Base-by-base conservation (phyloP, 176 grass and related monocot species). In the Oryza rufipogon region DNA sequence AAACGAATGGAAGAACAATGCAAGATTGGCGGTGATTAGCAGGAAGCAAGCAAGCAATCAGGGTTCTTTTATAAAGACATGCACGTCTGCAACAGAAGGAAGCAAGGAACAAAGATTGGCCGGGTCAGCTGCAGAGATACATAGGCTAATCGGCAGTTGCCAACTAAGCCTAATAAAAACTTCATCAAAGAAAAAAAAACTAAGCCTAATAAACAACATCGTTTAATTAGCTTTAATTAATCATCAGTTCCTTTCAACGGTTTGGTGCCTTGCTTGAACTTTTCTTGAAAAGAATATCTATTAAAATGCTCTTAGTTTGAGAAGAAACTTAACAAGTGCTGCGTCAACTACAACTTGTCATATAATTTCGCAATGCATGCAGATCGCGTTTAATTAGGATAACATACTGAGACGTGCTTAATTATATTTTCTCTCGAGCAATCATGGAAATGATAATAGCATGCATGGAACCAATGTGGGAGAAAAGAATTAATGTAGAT, bases 61-160 rank as follows among this genome's bases (percentile, higher is more conserved):
- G 52, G 46, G 30, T 54, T 76, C 56, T 66, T 58, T 66, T 84
- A 84, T 84, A 84, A 46, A 84, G 42, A 58, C 75, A 79, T 67
- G 46, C 7, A n/a, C 33, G 11, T 46, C 23, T 82, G 34, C 58
- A 71, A 82, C 11, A 52, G 10, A 77, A 85, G 12, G 17, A 64
- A 54, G 71, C 34, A 81, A 85, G 71, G 65, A 71, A 81, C 52
- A 45, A 45, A 23, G 17, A 28, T 52, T 71, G 30, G 42, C 42
- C 42, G 2, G 51, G 32, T 51, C 65, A 42, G 47, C 51, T 13
- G n/a, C 71, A 70, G 70, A 61, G 64, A 4, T 36, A 75, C 10
- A 76, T 41, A 41, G 47, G 67, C 2, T 26, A 67, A 75, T 33
- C 42, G 41, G 22, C 6, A 26, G n/a, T n/a, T 47, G 7, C 34